Base-by-base conservation (phyloP, 129 eudicot species). In the Gnaphalium uliginosum region DNA sequence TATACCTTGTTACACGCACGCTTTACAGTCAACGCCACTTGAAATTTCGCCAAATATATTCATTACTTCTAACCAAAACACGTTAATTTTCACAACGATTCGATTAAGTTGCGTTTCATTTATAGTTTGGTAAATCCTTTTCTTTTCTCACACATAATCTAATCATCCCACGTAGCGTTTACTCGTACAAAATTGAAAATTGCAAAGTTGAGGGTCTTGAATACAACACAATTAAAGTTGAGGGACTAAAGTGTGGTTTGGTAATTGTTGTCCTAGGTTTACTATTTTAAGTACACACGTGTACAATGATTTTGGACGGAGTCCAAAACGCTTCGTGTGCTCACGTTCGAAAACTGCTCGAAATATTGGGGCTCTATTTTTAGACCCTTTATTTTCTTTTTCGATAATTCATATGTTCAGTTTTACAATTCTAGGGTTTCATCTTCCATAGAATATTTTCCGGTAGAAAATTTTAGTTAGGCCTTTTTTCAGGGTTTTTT, bases 361-460 rank as follows among this genome's bases (percentile, higher is more conserved):
- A 62, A 23, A 63, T 43, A 46, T 75, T 21, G 72, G 79, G 65
- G 63, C 22, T 64, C 48, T 75, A 37, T 74, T 24, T 64, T 58
- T 14, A 54, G 21, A 30, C 70, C 33, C 33, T 72, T 30, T 72
- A 58, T 57, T 32, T 30, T 21, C 51, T 64, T 51, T n/a, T 46
- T 17, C 33, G 70, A 43, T 74, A 41, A 74, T 63, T 29, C 69
- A 27, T 74, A 75, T 41, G 29, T 62, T 48, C 50, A 46, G 6
- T 72, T 17, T 72, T 41, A 63, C 24, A 10, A 64, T 53, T 72
- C 68, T 72, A 64, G 78, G 78, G 83, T 73, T 79, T 79, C 74
- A 56, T 53, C 13, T 29, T 22, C 4, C 29, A 46, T 79, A 71
- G 66, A n/a, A n/a, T n/a, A n/a, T n/a, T n/a, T n/a, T n/a, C n/a